Conservation (phyloP, 768 basidiomycete species). For the Sarcomyxa edulis region DNA sequence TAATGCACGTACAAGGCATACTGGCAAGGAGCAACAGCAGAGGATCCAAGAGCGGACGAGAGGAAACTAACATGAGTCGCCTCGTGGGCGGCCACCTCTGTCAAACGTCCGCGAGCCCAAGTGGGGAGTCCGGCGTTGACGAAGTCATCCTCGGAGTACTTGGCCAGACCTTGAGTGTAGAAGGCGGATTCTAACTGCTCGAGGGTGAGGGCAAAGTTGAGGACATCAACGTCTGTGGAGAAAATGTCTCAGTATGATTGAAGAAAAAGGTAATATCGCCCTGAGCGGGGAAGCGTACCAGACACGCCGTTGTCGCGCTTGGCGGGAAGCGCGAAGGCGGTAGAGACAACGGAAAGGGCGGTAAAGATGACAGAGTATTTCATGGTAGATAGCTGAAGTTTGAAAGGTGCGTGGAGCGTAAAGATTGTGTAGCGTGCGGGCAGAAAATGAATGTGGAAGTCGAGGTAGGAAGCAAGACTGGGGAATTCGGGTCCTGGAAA, state of each 20-base stretch:
- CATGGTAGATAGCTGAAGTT: constrained; percentile 6
- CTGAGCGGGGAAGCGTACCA: no score
- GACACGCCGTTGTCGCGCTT: constrained; percentile 2
- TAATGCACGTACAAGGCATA: constrained; percentile 47
- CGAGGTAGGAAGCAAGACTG: no score
- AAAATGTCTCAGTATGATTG: neutral
- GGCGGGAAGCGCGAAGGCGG: constrained; percentile 1
- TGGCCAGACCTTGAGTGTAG: constrained; percentile 36
- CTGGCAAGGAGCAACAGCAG: constrained; percentile 46
- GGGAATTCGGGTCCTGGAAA: no score
- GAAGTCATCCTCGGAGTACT: constrained; percentile 43
- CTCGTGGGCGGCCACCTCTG: constrained; percentile 53
- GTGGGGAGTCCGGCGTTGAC: constrained; percentile 37
- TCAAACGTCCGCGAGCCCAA: constrained; percentile 44
- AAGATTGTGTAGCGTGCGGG: neutral
- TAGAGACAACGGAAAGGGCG: constrained; percentile 4
- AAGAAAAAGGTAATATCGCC: neutral
- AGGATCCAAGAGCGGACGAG: constrained; percentile 27
- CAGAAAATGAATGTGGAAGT: constrained; percentile 1
- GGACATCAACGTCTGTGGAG: constrained; percentile 22
- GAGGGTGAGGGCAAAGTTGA: constrained; percentile 44
- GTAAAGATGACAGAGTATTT: constrained; percentile 5
- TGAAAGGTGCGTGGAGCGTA: no score
- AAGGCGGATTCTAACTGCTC: constrained; percentile 44
- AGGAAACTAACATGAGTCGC: constrained; percentile 49